phyloP scores from a whole-genome alignment of 2,329 filamentous ascomycete species.

The Trichoderma guizhouense region DNA sequence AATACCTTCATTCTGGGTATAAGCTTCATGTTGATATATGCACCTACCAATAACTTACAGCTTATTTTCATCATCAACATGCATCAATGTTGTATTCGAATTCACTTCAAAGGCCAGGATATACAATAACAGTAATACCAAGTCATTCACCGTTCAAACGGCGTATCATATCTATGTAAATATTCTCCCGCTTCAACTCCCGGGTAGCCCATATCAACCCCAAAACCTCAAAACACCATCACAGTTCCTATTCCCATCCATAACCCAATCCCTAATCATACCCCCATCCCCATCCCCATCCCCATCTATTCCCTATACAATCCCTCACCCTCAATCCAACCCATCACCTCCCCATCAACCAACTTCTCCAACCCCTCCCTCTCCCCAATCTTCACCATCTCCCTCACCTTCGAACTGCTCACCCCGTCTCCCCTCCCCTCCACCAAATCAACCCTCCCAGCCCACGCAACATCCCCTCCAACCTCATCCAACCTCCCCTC shows the following conservation, averaged over 20 bases:
- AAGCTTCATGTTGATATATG: neutral
- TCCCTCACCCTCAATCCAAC: slow-evolving; percentile 54
- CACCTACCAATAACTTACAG: neutral
- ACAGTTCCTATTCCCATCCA: neutral
- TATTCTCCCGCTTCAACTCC: neutral
- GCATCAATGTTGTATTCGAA: neutral
- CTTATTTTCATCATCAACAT: neutral
- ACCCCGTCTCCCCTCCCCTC: slow-evolving; percentile 43
- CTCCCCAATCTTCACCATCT: slow-evolving; percentile 47
- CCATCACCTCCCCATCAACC: slow-evolving; percentile 54
- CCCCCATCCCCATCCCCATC: neutral
- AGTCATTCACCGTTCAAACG: neutral
- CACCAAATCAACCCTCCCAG: slow-evolving; percentile 56
- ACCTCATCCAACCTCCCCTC: slow-evolving; percentile 46
- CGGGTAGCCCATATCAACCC: neutral
- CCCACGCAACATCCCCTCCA: slow-evolving; percentile 59
- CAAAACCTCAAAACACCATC: neutral
- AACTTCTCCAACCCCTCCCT: slow-evolving; percentile 48
- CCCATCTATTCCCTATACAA: slow-evolving; percentile 46
- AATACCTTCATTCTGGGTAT: neutral
- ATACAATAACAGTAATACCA: neutral
- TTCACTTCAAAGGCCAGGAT: neutral
- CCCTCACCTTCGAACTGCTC: slow-evolving; percentile 62
- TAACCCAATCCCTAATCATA: too few relatives aligned
- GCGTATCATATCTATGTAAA: neutral